Base-by-base conservation (phyloP, 129 eudicot genomes). In the Gnaphalium uliginosum region DNA sequence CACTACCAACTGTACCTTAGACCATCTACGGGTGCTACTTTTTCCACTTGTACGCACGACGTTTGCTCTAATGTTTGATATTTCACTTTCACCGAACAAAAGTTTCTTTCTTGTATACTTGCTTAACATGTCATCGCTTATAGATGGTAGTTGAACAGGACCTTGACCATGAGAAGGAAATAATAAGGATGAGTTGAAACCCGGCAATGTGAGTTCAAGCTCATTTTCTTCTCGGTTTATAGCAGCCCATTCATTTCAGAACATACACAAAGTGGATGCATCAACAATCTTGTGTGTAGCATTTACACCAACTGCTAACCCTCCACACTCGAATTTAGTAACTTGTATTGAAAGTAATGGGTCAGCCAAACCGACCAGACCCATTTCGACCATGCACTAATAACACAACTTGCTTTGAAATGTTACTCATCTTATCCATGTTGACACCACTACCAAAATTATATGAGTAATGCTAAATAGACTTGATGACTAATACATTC, bases 271-370 rank as follows among this genome's bases (percentile, higher is more conserved):
- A 1, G 79, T 71, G 8, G 70, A 65, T 0, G 61, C 76, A 24
- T 82, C 86, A 14, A 17, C 79, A 73, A 77, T 66, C 43, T 58
- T 82, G 59, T 76, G 78, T 25, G 82, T 32, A 43, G 66, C 22
- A 25, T 70, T 29, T 46, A 76, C n/a, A 64, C 71, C 69, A 46
- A 82, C n/a, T 7, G 82, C 78, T 58, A 75, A 2, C 3, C 78
- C 81, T 23, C 78, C 82, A 64, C 85, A 81, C 21, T 53, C 59
- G 27, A 70, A 81, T 3, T 43, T 29, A 29, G 32, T 29, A 29
- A 29, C 32, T 29, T n/a, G n/a, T n/a, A n/a, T n/a, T n/a, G n/a
- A n/a, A n/a, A n/a, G n/a, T n/a, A n/a, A n/a, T n/a, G n/a, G n/a
- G n/a, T n/a, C n/a, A 15, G 39, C 6, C 39, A 33, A 33, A 7